Base-by-base conservation (phyloP, 179 eudicot species). In the Beta lomatogona region DNA sequence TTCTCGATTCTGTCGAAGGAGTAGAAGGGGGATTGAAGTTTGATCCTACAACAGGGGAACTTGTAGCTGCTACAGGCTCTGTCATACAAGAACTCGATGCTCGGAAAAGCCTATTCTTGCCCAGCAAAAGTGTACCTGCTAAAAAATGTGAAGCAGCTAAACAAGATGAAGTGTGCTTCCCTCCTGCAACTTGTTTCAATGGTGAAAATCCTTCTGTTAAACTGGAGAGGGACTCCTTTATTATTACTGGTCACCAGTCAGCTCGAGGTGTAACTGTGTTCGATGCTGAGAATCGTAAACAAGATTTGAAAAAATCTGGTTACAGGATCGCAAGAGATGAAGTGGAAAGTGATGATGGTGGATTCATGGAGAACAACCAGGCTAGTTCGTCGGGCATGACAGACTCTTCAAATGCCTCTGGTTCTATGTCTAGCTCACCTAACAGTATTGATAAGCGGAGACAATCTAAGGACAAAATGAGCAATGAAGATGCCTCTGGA, bases 11-110 rank as follows among this genome's bases (percentile, higher is more conserved):
- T 73, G 99, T 95, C 45, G 86, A 95, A 45, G 99, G 98, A 9
- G 93, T 94, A 25, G 98, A 91, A 81, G 98, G 99, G 66, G 92
- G 95, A 18, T 84, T 95, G 82, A 95, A 92, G 80, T 90, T 89
- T 74, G 99, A 95, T 81, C 92, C 98, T 1, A 65, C 87, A 5
- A 91, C 89, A 9, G 93, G 98, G 9, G 92, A 88, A 58, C 86
- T 95, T 36, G 92, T 94, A 59, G 86, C 97, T n/a, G 83, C 92
- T 2, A 36, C 41, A 36, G 85, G 88, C 21, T 86, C 95, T 36
- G 81, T 88, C 77, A 75, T 78, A 28, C 90, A 86, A 77, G 92
- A 93, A 66, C 83, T 80, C 19, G 88, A 82, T 69, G 25, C 88
- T 78, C 78, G 69, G 0, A 89, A 86, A 63, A 81, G 75, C 55